phyloP scores from a whole-genome alignment of 164 flowering plant species.

The Vitis rotundifolia region DNA sequence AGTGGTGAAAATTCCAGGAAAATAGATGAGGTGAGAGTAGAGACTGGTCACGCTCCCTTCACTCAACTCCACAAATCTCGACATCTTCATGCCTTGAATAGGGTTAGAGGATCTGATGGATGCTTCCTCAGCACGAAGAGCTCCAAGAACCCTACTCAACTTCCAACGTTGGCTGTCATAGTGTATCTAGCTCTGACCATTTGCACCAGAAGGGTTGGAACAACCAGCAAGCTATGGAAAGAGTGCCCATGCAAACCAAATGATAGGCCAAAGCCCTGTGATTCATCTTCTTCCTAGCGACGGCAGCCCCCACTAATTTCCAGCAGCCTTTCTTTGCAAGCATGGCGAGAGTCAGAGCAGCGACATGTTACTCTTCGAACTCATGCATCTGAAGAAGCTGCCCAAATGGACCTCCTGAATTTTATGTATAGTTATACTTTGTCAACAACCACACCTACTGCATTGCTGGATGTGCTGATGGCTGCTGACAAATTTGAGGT shows the following conservation, averaged over 20 bases:
- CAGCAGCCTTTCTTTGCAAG: too few species aligned
- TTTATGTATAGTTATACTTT: conserved; percentile 48
- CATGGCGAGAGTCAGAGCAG: conserved; percentile 48
- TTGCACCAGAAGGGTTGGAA: conserved; percentile 26
- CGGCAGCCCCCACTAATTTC: too few species aligned
- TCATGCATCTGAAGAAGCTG: conserved; percentile 45
- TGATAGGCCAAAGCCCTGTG: too few species aligned
- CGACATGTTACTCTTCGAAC: conserved; percentile 40
- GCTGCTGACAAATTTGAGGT: conserved; percentile 62
- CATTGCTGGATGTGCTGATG: conserved; percentile 52
- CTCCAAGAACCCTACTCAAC: conserved; percentile 27
- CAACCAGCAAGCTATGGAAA: too few species aligned
- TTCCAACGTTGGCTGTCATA: conserved; percentile 7
- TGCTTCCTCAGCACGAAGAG: conserved; percentile 73
- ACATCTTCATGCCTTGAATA: conserved; percentile 76
- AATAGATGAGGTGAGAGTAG: conserved; percentile 67
- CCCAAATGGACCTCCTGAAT: conserved; percentile 50
- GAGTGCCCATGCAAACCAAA: too few species aligned
- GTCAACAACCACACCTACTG: conserved; percentile 26
- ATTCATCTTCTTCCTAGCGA: too few species aligned
- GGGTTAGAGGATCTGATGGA: conserved; percentile 86
- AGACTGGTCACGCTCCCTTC: too few species aligned
- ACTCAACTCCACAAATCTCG: conserved; percentile 93
- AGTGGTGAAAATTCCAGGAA: conserved; percentile 55
- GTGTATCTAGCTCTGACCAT: conserved; percentile 13